phyloP scores from a whole-genome alignment of 768 basidiomycete species.

The Leccinum arenicola region DNA sequence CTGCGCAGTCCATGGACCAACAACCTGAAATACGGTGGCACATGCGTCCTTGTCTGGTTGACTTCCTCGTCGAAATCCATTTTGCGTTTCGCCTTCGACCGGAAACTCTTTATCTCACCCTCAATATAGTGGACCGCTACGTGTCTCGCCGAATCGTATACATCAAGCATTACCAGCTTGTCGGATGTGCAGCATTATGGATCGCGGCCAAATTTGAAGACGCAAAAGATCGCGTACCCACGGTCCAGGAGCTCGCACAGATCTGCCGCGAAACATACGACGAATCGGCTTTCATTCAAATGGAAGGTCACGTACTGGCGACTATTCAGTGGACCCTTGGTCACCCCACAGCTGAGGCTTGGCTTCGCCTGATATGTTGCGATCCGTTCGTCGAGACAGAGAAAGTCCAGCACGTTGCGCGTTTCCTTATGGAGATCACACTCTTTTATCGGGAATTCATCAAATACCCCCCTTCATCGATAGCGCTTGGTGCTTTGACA shows the following conservation, averaged over 20 bases:
- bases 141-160: constrained; percentile 98
- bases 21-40: constrained; percentile 99
- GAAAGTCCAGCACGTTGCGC: constrained; percentile 91
- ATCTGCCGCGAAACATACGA: constrained; percentile 98
- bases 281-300: constrained; percentile 96
- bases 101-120: constrained; percentile 96
- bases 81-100: constrained; percentile 97
- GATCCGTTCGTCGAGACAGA: constrained; percentile 76
- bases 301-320: constrained; percentile 96
- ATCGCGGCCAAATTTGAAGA: constrained; percentile 99
- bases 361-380: constrained; percentile 84
- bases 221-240: constrained; percentile 96
- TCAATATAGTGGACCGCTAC: constrained; percentile 99
- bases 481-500: constrained; percentile 87
- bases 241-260: constrained; percentile 89
- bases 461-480: constrained; percentile 77
- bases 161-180: constrained; percentile 98
- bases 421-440: constrained; percentile 99
- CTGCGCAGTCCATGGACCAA: constrained; percentile 96
- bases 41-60: constrained; percentile 98
- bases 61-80: constrained; percentile 98
- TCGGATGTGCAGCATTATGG: constrained; percentile 98
- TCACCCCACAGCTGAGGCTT: constrained; percentile 97
- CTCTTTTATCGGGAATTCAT: constrained; percentile 97
- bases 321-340: constrained; percentile 97